A percentile compares a stretch with the other conserved stretches of the same genome.
These are phyloP conservation scores for Colletotrichum tamarilloi DNA, from an alignment of 2,329 filamentous ascomycete genomes.

Conservation along the genomic window DNA sequence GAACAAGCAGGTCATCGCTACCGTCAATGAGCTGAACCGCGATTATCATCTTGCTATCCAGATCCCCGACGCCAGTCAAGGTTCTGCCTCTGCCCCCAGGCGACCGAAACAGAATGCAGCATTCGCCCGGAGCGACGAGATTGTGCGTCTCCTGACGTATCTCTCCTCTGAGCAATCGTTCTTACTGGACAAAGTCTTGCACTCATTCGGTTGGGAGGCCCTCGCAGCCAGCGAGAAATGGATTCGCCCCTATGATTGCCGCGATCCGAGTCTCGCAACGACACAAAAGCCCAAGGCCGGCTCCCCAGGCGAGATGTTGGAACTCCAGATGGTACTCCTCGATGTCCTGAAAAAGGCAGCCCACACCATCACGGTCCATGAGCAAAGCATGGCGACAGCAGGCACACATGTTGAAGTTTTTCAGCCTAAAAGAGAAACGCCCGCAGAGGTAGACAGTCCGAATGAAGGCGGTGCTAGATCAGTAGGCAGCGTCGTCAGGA, in stretches of 20 bases:
- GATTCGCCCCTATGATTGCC: background rate
- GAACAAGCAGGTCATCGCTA: background rate
- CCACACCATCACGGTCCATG: background rate
- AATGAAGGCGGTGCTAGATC: background rate
- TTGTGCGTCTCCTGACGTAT: background rate
- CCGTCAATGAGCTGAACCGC: constrained; percentile 27
- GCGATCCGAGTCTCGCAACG: background rate
- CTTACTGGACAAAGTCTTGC: constrained; percentile 9
- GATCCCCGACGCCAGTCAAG: background rate
- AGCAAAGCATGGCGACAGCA: too few relatives aligned
- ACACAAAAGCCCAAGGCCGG: background rate
- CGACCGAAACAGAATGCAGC: background rate
- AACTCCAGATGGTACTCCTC: constrained; percentile 13
- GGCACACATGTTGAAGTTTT: too few relatives aligned
- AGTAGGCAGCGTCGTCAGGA: too few relatives aligned
- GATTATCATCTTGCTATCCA: constrained; percentile 27
- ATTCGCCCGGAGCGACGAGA: background rate
- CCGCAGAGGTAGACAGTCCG: background rate
- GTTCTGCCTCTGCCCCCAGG: background rate
- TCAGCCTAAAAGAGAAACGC: too few relatives aligned
- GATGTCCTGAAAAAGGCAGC: background rate
- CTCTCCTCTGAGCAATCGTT: background rate
- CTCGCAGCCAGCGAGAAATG: constrained; percentile 14
- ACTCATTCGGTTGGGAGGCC: constrained; percentile 9
- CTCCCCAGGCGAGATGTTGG: constrained; percentile 3